Evolutionary conservation across 164 flowering plant species (phyloP).

Genomic region (Nelumbo lutea): DNA sequence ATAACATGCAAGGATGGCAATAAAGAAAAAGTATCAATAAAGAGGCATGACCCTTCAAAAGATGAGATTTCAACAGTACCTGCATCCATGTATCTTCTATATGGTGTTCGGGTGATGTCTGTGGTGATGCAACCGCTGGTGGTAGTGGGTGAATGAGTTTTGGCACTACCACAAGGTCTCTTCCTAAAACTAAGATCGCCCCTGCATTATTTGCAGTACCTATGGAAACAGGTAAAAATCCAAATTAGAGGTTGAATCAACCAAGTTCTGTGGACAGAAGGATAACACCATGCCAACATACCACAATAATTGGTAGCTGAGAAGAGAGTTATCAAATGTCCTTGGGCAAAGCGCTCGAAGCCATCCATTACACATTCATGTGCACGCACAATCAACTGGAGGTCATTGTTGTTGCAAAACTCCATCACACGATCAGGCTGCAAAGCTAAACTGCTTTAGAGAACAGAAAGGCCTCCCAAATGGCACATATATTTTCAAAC

Average conservation of each 20-base stretch:
- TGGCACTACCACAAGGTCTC: constrained; percentile 99
- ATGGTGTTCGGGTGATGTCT: constrained; percentile 87
- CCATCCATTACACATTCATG: constrained; percentile 99
- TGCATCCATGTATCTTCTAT: constrained; percentile 99
- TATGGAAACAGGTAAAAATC: constrained; percentile 18
- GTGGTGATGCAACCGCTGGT: constrained; percentile 90
- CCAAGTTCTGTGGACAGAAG: neutral
- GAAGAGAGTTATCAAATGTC: constrained; percentile 94
- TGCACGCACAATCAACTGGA: constrained; percentile 96
- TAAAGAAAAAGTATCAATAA: neutral
- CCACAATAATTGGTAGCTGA: constrained; percentile 99
- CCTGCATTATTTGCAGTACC: constrained; percentile 99
- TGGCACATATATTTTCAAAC: too few species aligned
- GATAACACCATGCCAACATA: constrained; percentile 20
- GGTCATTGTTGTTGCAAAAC: constrained; percentile 97
- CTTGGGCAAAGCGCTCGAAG: constrained; percentile 99
- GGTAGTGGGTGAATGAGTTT: constrained; percentile 98
- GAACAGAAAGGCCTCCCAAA: neutral
- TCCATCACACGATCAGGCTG: constrained; percentile 99
- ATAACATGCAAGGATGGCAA: neutral
- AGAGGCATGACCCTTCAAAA: neutral
- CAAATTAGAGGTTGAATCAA: constrained; percentile 5
- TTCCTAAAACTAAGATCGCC: constrained; percentile 96
- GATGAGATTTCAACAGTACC: constrained; percentile 31
- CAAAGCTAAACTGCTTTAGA: constrained; percentile 14